Base-by-base conservation (phyloP, 148 eudicot species). In the Vaccinium darrowii region DNA sequence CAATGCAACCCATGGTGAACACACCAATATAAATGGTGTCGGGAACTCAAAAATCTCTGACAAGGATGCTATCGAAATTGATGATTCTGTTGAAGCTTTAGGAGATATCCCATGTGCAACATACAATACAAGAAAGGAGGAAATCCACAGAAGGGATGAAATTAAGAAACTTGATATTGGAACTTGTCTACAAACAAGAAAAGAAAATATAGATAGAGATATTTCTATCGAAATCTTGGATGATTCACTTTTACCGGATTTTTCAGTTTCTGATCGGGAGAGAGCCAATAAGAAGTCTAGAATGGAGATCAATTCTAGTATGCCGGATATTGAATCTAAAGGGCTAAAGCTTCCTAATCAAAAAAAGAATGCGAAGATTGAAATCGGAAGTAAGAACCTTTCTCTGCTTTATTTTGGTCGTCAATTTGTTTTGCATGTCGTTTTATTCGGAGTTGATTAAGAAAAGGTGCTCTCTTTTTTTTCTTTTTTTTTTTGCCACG, bases 301-400 rank as follows among this genome's bases (percentile, higher is more conserved):
- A 43, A 19, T 21, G 23, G 5, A 3, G 54, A 75, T 3, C 56
- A 77, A 52, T 76, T 3, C 23, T 33, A 33, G 3, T 13, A 7
- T 43, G 18, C 50, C 1, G 23, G 77, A 73, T 30, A 1, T 69
- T 12, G 18, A 12, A 12, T 23, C 43, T 1, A 30, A 27, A 53
- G 63, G 81, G n/a, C 14, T 53, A 9, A 79, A 79, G 81, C 47
- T 27, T 79, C 36, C n/a, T 8, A 52, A 54, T 52, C 19, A 25
- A 7, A 30, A 15, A 25, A 54, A 1, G 14, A n/a, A 33, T 25
- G 27, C 27, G 23, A 30, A 79, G 62, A 33, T 67, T 2, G 53
- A 60, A 81, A 65, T 12, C n/a, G 69, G 14, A 49, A 65, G 75
- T 81, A 81, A 21, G 83, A 60, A 39, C 36, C 36, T 33, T 33